These are phyloP conservation scores for Xylariaceae sp. DNA, from an alignment of 2,329 filamentous ascomycete genomes.

Conservation along the genomic window DNA sequence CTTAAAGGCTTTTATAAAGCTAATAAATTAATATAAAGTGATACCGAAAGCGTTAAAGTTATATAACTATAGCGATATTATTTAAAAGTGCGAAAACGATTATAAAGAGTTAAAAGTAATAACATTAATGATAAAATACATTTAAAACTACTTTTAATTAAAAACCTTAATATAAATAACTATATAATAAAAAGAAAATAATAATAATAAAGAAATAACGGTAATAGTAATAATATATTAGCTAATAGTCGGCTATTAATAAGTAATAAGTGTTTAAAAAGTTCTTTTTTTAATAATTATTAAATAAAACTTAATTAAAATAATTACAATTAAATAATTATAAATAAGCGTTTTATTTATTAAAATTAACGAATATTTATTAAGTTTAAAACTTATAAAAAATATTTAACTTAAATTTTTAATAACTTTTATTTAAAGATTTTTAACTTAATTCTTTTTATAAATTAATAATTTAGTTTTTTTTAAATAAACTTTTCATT, in stretches of 20 bases:
- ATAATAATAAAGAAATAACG: no score
- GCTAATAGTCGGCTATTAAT: no score
- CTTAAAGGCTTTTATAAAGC: neutral
- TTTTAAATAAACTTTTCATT: conserved; percentile 1
- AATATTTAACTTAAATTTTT: no score
- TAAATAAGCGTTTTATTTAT: neutral
- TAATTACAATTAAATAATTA: neutral
- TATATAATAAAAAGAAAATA: no score
- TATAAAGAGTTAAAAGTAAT: no score
- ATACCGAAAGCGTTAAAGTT: neutral
- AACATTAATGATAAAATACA: neutral
- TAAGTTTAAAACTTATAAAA: neutral
- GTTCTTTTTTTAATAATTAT: neutral
- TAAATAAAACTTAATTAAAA: neutral
- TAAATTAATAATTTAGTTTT: neutral
- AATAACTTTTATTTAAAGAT: neutral
- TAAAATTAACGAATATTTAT: neutral
- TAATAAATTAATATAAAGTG: neutral
- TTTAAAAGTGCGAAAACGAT: no score
- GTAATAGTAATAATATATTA: no score
- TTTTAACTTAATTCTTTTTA: neutral
- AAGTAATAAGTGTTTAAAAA: no score
- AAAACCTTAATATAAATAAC: neutral
- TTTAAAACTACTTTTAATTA: neutral
- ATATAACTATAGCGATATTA: neutral